Base-by-base conservation (phyloP, 345 rosid genomes). In the Murraya paniculata region DNA sequence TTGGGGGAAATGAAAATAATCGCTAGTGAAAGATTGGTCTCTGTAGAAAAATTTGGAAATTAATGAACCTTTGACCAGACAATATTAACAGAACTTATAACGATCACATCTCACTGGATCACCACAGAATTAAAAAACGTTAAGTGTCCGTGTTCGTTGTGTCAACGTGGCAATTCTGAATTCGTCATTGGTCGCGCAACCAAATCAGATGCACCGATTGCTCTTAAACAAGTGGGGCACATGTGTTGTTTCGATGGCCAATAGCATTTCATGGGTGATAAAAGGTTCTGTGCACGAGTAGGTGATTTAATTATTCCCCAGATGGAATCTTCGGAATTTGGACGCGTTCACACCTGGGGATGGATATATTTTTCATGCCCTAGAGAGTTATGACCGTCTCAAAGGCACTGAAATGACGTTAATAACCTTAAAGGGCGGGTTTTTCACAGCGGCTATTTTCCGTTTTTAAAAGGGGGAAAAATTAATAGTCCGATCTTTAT, bases 331-430 rank as follows among this genome's bases (percentile, higher is more conserved):
- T 81, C 71, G 41, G 41, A 24, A 53, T 48, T 45, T 41, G 68
- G 75, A 64, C 71, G 82, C 83, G 86, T 88, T 88, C 91, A 88
- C 89, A 88, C 87, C 77, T 6, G 6, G 0, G 6, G 38, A 61
- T 14, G 2, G 9, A 9, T 68, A 64, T 45, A 28, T 22, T 35
- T 74, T 48, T 27, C 58, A 9, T 8, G 7, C 33, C 33, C 7
- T 6, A 2, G 0, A 35, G 61, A 68, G 14, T 61, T 13, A 1
- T 18, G 0, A n/a, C 11, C 13, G 31, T 41, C 3, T 0, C 2
- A 0, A 2, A 1, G 16, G 38, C 0, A 1, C 1, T 1, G 31
- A 66, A 77, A 56, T 53, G 75, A 77, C 84, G 16, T 56, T 7
- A 67, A 22, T 62, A 35, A 27, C 81, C 73, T 68, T 57, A 3